These are phyloP conservation scores for Curvularia hawaiiensis DNA, from an alignment of 2,329 filamentous ascomycete genomes.

Conservation along the genomic window DNA sequence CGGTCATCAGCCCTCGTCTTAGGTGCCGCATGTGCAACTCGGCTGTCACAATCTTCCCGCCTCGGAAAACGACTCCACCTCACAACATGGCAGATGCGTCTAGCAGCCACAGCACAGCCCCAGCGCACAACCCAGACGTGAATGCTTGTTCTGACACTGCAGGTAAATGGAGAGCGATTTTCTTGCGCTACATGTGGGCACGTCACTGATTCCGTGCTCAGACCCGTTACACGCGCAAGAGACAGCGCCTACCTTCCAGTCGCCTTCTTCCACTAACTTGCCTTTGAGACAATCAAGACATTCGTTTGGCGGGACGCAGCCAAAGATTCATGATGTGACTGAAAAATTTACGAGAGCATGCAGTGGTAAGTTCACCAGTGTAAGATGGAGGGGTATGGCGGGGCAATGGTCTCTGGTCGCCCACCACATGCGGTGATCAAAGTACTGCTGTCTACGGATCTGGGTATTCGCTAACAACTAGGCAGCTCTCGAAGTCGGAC, in stretches of 20 bases:
- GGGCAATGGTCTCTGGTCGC: conserved; percentile 15
- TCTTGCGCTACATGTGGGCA: not conserved
- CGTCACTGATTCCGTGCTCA: conserved; percentile 10
- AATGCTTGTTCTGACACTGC: conserved; percentile 21
- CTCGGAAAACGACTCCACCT: conserved; percentile 40
- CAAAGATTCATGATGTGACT: conserved; percentile 60
- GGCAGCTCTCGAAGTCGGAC: conserved; percentile 74
- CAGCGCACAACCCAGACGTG: conserved; percentile 17
- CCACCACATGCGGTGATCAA: not conserved
- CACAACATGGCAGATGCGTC: conserved; percentile 42
- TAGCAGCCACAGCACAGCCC: conserved; percentile 31
- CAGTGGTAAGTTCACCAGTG: conserved; percentile 48
- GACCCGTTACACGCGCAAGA: conserved; percentile 26
- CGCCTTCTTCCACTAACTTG: conserved; percentile 28
- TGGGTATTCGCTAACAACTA: conserved; percentile 19
- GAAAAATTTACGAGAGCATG: conserved; percentile 59
- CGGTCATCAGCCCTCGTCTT: not conserved
- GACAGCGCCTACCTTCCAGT: conserved; percentile 20
- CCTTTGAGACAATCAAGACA: conserved; percentile 40
- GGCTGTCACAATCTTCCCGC: conserved; percentile 35
- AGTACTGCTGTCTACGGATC: not conserved
- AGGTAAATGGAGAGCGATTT: conserved; percentile 26
- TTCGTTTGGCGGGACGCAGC: conserved; percentile 30
- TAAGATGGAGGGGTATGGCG: conserved; percentile 21
- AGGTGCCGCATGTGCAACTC: conserved; percentile 21